These are phyloP conservation scores for Hymenoscyphus salicellus DNA, from an alignment of 2,329 filamentous ascomycete species.

Conservation along the genomic window DNA sequence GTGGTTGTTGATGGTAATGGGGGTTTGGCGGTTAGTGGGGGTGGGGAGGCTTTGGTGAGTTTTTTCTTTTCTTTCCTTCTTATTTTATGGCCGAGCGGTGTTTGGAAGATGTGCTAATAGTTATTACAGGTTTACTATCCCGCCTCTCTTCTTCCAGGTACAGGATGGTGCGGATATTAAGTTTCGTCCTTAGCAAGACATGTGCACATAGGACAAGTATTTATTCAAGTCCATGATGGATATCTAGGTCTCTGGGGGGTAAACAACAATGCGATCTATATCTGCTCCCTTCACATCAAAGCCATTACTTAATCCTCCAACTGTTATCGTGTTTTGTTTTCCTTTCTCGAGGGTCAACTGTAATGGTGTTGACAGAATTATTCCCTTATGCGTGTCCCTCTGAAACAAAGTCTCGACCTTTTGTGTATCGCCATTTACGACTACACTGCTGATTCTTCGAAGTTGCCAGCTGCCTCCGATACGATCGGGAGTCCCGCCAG, in stretches of 20 bases:
- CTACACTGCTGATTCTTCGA: conserved; percentile 56
- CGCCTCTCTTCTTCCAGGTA: background rate
- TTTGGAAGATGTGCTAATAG: background rate
- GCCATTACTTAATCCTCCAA: conserved; percentile 56
- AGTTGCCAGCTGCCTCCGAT: conserved; percentile 60
- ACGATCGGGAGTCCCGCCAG: conserved; percentile 55
- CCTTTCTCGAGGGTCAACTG: conserved; percentile 53
- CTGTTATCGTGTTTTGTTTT: conserved; percentile 50
- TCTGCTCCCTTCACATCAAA: conserved; percentile 57
- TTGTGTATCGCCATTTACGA: conserved; percentile 52
- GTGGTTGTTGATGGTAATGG: conserved; percentile 7
- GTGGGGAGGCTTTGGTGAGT: background rate
- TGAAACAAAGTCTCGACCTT: conserved; percentile 51
- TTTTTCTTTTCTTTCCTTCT: background rate
- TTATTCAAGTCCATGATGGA: background rate
- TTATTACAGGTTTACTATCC: background rate
- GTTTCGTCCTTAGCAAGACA: too few relatives aligned
- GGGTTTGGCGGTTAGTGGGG: conserved; percentile 3
- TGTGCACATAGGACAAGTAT: too few relatives aligned
- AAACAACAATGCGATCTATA: conserved; percentile 58
- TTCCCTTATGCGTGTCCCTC: conserved; percentile 57
- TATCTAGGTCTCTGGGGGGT: conserved; percentile 48
- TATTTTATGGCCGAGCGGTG: too few relatives aligned
- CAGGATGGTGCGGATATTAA: background rate
- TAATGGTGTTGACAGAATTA: conserved; percentile 57